Evolutionary conservation across 371 early-diverging fungal genomes (phyloP), one percentile per base, ranked within the genome.

Genomic region (Rhizomucor miehei): DNA sequence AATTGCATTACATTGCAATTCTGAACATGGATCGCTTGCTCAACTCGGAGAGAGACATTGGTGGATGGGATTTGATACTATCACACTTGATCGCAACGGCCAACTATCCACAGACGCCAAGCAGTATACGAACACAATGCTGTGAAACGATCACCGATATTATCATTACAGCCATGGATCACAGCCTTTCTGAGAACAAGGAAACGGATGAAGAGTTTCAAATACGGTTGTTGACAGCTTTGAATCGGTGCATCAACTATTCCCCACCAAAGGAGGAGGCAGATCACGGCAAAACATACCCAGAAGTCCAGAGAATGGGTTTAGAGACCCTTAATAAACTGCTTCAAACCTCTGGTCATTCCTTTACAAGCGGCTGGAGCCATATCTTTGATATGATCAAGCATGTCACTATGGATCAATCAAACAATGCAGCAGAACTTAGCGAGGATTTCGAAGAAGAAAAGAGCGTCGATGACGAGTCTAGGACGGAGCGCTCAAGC

Each of bases 311-410:
- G 53, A 89, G 87, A 50, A 84, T 84, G 69, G 90, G 88, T 0
- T 65, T 98, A 23, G 96, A 95, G 57, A 95, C 92, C 0, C 74
- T 98, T 47, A 86, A 93, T 66, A 92, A 89, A 57, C 62, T 97
- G 4, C 70, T 98, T 29, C 94, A 97, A 64, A 89, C 89, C 1
- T 88, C 90, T 29, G 97, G 98, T 0, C 95, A 94, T 56, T 89
- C 92, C 17, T 75, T 98, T 43, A 81, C 85, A 1, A 74, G 77
- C 46, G 92, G 95, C 2, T 98, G 97, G 97, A 75, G 75, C 1
- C 67, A 93, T n/a, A 84, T 96, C 9, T 91, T 98, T 69, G 93
- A 93, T 47, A 89, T 95, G 65, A 65, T 98, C 11, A 77, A 83
- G 21, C 81, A 82, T 56, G 85, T 87, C 10, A 69, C 77, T 14